Evolutionary conservation across 306 rosid genomes (phyloP).

Genomic region (Casuarina glauca): DNA sequence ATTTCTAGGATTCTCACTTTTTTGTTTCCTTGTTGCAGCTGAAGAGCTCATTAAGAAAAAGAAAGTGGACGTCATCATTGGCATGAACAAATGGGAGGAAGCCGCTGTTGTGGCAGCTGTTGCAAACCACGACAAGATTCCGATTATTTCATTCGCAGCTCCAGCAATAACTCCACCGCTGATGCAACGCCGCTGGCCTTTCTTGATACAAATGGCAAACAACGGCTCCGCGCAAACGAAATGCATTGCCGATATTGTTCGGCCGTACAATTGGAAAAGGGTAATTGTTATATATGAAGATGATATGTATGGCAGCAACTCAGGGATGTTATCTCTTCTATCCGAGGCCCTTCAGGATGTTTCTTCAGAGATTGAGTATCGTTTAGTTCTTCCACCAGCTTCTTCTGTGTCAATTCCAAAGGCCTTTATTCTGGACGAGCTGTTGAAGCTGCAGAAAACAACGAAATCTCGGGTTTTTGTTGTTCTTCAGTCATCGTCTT

Average conservation of each 20-base stretch:
- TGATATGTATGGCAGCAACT: constrained; percentile 16
- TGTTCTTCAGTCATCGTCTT: too few relatives aligned
- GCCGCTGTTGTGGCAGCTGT: constrained; percentile 24
- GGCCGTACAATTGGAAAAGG: constrained; percentile 24
- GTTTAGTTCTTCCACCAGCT: constrained; percentile 31
- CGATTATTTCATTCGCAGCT: constrained; percentile 32
- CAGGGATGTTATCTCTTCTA: constrained; percentile 23
- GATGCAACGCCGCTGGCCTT: constrained; percentile 31
- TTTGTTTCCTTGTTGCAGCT: constrained; percentile 11
- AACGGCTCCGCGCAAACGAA: constrained; percentile 12
- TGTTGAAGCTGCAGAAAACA: too few relatives aligned
- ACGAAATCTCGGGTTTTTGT: too few relatives aligned
- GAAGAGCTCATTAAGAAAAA: constrained; percentile 10
- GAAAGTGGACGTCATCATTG: constrained; percentile 29
- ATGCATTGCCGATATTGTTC: constrained; percentile 28
- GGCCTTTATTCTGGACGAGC: too few relatives aligned
- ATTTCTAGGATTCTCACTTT: neutral
- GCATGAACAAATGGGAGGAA: constrained; percentile 41
- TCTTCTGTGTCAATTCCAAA: neutral
- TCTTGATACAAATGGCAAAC: constrained; percentile 29
- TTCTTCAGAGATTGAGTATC: constrained; percentile 31
- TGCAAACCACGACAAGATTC: constrained; percentile 14
- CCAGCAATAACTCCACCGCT: constrained; percentile 26
- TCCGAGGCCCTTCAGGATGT: constrained; percentile 28
- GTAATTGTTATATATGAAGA: constrained; percentile 33